phyloP scores from a whole-genome alignment of 2,329 filamentous ascomycete genomes.

The Penicillium brevicompactum region DNA sequence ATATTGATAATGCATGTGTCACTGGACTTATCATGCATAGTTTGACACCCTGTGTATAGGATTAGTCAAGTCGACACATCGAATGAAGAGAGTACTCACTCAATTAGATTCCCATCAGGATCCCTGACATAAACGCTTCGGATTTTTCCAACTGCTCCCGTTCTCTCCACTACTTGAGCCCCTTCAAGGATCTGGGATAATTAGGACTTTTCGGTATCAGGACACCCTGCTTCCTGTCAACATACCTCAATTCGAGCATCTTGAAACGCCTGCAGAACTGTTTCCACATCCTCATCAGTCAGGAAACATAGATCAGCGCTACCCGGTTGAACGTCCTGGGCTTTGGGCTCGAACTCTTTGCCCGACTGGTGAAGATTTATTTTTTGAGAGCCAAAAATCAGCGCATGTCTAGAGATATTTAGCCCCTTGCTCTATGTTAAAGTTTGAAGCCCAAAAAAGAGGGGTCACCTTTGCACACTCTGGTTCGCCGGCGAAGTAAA shows the following conservation, averaged over 20 bases:
- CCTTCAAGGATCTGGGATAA: conserved; percentile 47
- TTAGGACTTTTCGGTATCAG: conserved; percentile 4
- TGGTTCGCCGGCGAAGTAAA: conserved; percentile 50
- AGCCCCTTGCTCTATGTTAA: background rate
- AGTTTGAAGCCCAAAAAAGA: background rate
- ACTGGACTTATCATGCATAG: conserved; percentile 3
- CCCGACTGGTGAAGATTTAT: conserved; percentile 63
- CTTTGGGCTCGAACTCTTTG: conserved; percentile 63
- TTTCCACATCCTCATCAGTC: conserved; percentile 53
- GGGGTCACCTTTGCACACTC: conserved; percentile 22
- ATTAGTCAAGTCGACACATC: background rate
- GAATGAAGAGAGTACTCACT: conserved; percentile 48
- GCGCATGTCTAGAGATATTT: conserved; percentile 50
- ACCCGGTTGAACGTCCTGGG: conserved; percentile 55
- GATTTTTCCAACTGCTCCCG: conserved; percentile 58
- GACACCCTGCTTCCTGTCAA: fast-evolving
- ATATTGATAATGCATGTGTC: background rate
- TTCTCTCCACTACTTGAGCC: conserved; percentile 55
- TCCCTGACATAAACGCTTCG: conserved; percentile 63
- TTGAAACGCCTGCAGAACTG: conserved; percentile 46
- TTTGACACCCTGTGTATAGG: conserved; percentile 7
- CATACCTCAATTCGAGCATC: conserved; percentile 46
- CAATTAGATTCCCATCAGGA: conserved; percentile 64
- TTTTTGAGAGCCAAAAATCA: conserved; percentile 62
- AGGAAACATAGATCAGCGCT: conserved; percentile 64